Evolutionary conservation across 805 yeast genomes (phyloP).

Genomic region (Phaffomyces thermotolerans): DNA sequence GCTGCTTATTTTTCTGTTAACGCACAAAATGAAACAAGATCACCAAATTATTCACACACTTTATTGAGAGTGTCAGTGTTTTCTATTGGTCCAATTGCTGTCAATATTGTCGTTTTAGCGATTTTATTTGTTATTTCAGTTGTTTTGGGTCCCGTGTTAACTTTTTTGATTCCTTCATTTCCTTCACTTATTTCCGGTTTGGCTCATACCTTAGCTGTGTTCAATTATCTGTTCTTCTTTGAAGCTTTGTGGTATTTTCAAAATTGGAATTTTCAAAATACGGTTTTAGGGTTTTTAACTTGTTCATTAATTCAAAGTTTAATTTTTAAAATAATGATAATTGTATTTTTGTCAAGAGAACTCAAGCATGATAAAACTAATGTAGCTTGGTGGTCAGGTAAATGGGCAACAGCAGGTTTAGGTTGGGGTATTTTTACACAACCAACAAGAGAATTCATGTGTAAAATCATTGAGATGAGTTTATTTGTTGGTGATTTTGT

Average conservation of each 20-base stretch:
- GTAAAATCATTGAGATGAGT: constrained; percentile 52
- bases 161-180: constrained; percentile 31
- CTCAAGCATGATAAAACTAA: constrained; percentile 46
- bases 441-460: constrained; percentile 49
- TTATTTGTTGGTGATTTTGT: constrained; percentile 47
- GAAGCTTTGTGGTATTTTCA: constrained; percentile 51
- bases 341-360: constrained; percentile 47
- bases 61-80: constrained; percentile 37
- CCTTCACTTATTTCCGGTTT: constrained; percentile 44
- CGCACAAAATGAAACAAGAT: constrained; percentile 40
- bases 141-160: constrained; percentile 40
- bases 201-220: constrained; percentile 41
- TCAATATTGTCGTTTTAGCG: constrained; percentile 36
- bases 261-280: constrained; percentile 44
- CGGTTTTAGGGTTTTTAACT: constrained; percentile 49
- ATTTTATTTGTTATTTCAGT: constrained; percentile 35
- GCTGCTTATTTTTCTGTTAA: constrained; percentile 48
- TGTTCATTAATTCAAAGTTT: constrained; percentile 42
- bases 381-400: constrained; percentile 67
- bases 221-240: constrained; percentile 42
- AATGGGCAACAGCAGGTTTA: constrained; percentile 50
- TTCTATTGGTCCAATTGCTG: constrained; percentile 39
- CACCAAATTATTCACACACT: constrained; percentile 30
- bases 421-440: constrained; percentile 50
- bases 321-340: constrained; percentile 38